Evolutionary conservation across 2,329 filamentous ascomycete genomes (phyloP), one percentile per base, ranked within the genome.

Genomic region (Exophiala sp.): DNA sequence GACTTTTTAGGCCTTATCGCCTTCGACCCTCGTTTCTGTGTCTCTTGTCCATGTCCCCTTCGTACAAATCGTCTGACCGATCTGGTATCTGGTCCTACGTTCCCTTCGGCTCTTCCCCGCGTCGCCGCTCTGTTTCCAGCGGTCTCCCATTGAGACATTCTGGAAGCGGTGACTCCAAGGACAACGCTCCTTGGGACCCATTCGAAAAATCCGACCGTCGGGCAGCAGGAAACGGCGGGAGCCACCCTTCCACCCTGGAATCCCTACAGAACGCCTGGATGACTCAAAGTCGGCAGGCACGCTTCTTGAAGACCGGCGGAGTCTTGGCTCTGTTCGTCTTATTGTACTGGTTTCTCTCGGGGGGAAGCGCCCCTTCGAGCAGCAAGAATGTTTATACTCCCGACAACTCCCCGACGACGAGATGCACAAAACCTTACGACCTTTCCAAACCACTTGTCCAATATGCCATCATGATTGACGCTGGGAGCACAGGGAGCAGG

Each of bases 401-500:
- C 6, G 29, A 27, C 6, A 52, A 55, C 18, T 60, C 58, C 8
- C 60, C 60, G 1, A 62, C 58, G 57, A 76, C 79, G 37, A 85
- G 81, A 71, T 98, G 93, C 77, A 82, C 82, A 52, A 87, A 83
- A 66, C 88, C 93, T 35, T 83, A 79, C 72, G 88, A 88, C 62
- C 82, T 86, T 64, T 85, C 88, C 58, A 97, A 96, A 73, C 91
- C 93, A 43, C 81, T 98, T 59, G 84, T 96, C 55, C 93, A 98
- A 67, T 98, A 97, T 73, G 94, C 93, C 55, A 80, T 97, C 64
- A 98, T 98, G 93, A 88, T 98, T 64, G 93, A 98, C 70, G 93
- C 93, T 41, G 93, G 93, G 62, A 97, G 90, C 75, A 97, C 93
- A 47, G 93, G 93, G 54, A 97, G 93, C 53, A 86, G 93, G 62